Evolutionary conservation across 805 yeast species (phyloP), one percentile per base, ranked within the genome.

Genomic region (Ogataea minuta): DNA sequence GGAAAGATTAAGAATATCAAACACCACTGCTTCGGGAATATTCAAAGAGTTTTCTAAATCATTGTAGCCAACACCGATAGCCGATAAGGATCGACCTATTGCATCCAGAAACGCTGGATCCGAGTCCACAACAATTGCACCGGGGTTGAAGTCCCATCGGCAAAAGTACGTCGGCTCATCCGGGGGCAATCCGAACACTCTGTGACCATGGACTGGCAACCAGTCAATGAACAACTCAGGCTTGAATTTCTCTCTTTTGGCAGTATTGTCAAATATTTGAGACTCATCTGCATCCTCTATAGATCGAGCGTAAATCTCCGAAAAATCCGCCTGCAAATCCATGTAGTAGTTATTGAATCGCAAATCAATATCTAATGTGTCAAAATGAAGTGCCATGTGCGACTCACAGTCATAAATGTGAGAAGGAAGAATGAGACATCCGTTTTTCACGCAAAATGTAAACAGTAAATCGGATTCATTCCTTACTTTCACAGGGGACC

Each of bases 181-280:
- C 0, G 97, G 97, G 0, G 96, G 96, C 2, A 88, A 57, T 0
- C 99, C 99, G 66, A 88, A 88, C 81, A 90, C 79, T 53, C 98
- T 71, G 59, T 91, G 96, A 1, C 96, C 95, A 59, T 86, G 95
- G 16, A 87, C 69, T 2, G 71, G 54, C 9, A 84, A 56, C 1
- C 82, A 79, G 53, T 82, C 84, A 34, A 85, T 69, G 3, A 57
- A 49, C 21, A 85, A 50, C 30, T 78, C 77, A 1, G 79, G 70
- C 4, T 46, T 37, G 26, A 53, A 54, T 2, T 31, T 35, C 1
- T 44, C 39, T 1, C 41, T 46, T 1, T 41, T 31, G 13, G 43
- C 38, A 1, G 61, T 70, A 53, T 41, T 49, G 34, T 16, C 56
- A 45, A 43, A 61, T 40, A 51, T 53, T 25, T 21, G 39, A 27